Conservation (phyloP, 805 yeast genomes). For the Myxozyma melibiosi region DNA sequence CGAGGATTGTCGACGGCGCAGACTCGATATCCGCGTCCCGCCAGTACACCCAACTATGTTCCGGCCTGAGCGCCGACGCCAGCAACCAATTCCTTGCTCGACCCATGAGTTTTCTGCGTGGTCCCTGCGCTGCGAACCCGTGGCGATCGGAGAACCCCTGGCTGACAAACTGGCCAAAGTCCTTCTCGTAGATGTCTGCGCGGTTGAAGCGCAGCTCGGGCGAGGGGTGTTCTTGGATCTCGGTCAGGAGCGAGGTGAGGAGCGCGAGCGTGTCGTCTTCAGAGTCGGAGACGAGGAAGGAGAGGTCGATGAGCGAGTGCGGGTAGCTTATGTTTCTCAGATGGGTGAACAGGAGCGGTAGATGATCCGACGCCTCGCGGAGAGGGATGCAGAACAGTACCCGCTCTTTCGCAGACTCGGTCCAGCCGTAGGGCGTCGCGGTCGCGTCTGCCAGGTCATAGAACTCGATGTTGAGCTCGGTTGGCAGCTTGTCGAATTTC, state of each 20-base stretch:
- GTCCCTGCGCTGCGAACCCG: slow-evolving; percentile 95
- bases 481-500: neutral
- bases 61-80: slow-evolving; percentile 81
- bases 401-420: slow-evolving; percentile 63
- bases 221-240: slow-evolving; percentile 57
- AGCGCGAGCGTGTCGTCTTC: slow-evolving; percentile 78
- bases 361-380: slow-evolving; percentile 87
- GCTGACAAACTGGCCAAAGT: slow-evolving; percentile 90
- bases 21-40: slow-evolving; percentile 97
- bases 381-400: slow-evolving; percentile 85
- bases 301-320: slow-evolving; percentile 73
- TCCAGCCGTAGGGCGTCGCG: slow-evolving; percentile 58
- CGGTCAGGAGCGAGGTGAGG: slow-evolving; percentile 55
- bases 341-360: slow-evolving; percentile 86
- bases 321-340: slow-evolving; percentile 64
- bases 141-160: slow-evolving; percentile 93
- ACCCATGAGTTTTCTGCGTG: slow-evolving; percentile 92
- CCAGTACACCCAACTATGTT: slow-evolving; percentile 97
- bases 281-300: slow-evolving; percentile 86
- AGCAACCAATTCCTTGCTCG: slow-evolving; percentile 93
- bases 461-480: neutral
- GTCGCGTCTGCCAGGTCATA: slow-evolving; percentile 23
- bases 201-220: slow-evolving; percentile 71
- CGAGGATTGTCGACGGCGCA: slow-evolving; percentile 78
- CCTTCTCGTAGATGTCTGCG: slow-evolving; percentile 81